phyloP scores from a whole-genome alignment of 768 basidiomycete genomes.

The Leccinum subtestaceum region DNA sequence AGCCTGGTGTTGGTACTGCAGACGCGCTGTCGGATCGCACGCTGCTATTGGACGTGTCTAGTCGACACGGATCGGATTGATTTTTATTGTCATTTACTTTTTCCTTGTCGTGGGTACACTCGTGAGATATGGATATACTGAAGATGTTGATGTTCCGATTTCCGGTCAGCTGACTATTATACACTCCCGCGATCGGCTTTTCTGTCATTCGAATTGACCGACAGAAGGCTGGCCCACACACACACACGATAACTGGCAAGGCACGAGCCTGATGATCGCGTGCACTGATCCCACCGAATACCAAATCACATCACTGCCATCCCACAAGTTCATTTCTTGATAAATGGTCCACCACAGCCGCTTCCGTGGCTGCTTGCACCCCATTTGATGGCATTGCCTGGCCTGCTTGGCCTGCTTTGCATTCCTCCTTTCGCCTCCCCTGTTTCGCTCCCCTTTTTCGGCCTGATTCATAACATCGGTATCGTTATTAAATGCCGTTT shows the following conservation, averaged over 20 bases:
- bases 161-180: neutral
- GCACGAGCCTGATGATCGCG: neutral
- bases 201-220: neutral
- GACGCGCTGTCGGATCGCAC: conserved; percentile 30
- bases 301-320: neutral
- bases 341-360: neutral
- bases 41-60: conserved; percentile 18
- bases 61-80: conserved; percentile 14
- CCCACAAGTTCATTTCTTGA: neutral
- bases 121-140: conserved; percentile 2
- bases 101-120: neutral
- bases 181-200: neutral
- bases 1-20: conserved; percentile 10
- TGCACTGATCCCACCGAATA: neutral
- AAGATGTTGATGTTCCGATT: neutral
- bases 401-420: neutral
- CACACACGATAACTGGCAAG: conserved; percentile 3
- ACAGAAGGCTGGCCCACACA: neutral
- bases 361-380: neutral
- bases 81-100: conserved; percentile 1
- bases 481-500: neutral
- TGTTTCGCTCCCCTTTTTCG: neutral
- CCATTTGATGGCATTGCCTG: neutral
- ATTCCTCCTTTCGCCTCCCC: neutral
- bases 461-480: neutral